phyloP scores from a whole-genome alignment of 2,329 filamentous ascomycete species.

The Sphaerulina vaccinii region DNA sequence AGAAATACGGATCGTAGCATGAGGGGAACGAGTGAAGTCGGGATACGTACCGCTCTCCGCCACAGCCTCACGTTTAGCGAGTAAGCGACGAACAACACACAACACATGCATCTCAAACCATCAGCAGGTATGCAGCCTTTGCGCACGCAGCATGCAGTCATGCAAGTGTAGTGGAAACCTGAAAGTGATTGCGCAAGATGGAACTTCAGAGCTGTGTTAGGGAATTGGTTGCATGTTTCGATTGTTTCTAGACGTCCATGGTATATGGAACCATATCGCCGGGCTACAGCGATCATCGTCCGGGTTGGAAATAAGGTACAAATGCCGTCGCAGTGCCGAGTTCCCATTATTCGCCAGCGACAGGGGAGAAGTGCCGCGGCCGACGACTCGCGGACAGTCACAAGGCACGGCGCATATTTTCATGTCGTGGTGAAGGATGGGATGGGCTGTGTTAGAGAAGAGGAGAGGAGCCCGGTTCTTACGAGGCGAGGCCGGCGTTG shows the following conservation, averaged over 20 bases:
- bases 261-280: not conserved
- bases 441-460: not conserved
- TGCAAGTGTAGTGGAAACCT: not conserved
- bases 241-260: slow-evolving; percentile 4
- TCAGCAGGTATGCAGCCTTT: not conserved
- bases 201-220: too few species aligned
- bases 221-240: not conserved
- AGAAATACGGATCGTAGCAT: too few species aligned
- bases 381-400: not conserved
- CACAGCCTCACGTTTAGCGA: not conserved
- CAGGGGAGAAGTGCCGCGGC: not conserved
- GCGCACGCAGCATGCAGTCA: not conserved
- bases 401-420: not conserved
- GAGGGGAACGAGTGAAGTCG: too few species aligned
- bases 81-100: slow-evolving; percentile 6
- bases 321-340: slow-evolving; percentile 9
- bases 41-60: not conserved
- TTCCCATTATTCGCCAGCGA: not conserved
- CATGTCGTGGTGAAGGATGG: not conserved
- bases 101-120: slow-evolving; percentile 9
- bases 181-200: too few species aligned
- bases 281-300: slow-evolving; percentile 2
- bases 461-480: too few species aligned
- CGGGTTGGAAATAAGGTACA: slow-evolving; percentile 4
- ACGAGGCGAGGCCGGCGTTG: too few species aligned